Evolutionary conservation across 352 stramenopile species (phyloP).

Genomic region (Pythium periplocum): DNA sequence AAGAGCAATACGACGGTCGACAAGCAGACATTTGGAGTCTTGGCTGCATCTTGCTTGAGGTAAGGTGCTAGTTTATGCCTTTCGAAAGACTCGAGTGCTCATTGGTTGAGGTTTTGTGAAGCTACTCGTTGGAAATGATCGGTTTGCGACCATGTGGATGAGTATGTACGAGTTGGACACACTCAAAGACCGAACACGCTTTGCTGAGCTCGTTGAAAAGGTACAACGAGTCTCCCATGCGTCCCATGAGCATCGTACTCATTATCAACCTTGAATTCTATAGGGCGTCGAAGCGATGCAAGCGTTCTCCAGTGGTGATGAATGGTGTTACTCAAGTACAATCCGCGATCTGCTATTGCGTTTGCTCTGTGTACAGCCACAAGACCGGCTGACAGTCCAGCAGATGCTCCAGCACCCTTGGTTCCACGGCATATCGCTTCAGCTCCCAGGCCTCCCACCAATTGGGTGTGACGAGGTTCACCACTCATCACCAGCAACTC

Average conservation of each 20-base stretch:
- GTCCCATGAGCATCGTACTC: no score
- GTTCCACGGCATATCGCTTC: slow-evolving; percentile 17
- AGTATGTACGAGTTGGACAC: slow-evolving; percentile 69
- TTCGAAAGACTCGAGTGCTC: no score
- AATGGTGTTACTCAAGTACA: slow-evolving; percentile 45
- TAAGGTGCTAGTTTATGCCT: slow-evolving; percentile 3
- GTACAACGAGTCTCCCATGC: slow-evolving; percentile 7
- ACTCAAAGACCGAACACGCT: slow-evolving; percentile 56
- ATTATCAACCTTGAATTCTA: no score
- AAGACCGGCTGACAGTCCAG: slow-evolving; percentile 34
- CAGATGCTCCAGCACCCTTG: slow-evolving; percentile 48
- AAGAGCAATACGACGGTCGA: slow-evolving; percentile 57
- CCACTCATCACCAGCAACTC: no score
- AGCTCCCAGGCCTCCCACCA: no score
- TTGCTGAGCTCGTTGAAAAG: slow-evolving; percentile 29
- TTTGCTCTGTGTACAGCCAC: slow-evolving; percentile 33
- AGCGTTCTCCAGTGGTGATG: slow-evolving; percentile 26
- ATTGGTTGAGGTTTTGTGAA: slow-evolving; percentile 12
- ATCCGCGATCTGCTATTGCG: slow-evolving; percentile 36
- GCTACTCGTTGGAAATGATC: slow-evolving; percentile 66
- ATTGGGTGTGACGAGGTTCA: no score
- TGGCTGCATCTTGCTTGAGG: slow-evolving; percentile 81
- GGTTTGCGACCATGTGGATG: slow-evolving; percentile 87
- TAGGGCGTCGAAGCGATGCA: slow-evolving; percentile 25
- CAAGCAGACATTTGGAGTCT: slow-evolving; percentile 85